A percentile compares a stretch with the other conserved stretches of the same genome.
phyloP scores from a whole-genome alignment of 768 basidiomycete species.

The Boletus sensibilis region DNA sequence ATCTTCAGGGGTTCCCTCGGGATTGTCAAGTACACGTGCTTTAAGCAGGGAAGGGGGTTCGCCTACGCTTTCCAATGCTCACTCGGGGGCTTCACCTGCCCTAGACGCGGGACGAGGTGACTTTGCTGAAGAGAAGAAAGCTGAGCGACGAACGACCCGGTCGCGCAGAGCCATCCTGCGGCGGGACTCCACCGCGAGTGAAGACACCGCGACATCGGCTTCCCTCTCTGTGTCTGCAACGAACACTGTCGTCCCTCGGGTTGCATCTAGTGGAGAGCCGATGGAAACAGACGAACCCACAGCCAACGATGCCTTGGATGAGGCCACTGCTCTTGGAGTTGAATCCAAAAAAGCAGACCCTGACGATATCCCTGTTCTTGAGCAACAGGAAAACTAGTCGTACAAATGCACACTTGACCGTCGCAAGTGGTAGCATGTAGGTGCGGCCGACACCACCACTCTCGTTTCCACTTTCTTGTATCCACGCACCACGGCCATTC shows the following conservation, averaged over 20 bases:
- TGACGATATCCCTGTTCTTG: not conserved
- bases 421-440: not conserved
- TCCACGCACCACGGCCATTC: constrained; percentile 1
- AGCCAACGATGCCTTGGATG: constrained; percentile 5
- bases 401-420: not conserved
- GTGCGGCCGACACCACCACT: not conserved
- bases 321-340: not conserved
- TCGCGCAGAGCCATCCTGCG: constrained; percentile 42
- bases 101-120: constrained; percentile 18
- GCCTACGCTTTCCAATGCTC: constrained; percentile 34
- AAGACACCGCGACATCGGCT: constrained; percentile 39
- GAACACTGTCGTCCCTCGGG: constrained; percentile 7
- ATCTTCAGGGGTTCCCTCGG: constrained; percentile 27
- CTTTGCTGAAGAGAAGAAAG: constrained; percentile 19
- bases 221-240: constrained; percentile 34
- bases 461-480: constrained; percentile 4
- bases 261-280: constrained; percentile 15
- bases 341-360: constrained; percentile 7
- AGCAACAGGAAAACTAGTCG: constrained; percentile 4
- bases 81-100: constrained; percentile 25
- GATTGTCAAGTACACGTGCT: constrained; percentile 17
- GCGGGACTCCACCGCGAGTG: constrained; percentile 54
- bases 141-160: constrained; percentile 49
- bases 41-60: constrained; percentile 43
- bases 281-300: constrained; percentile 13